These are phyloP conservation scores for Mortierella claussenii DNA, from an alignment of 192 early-diverging fungal species.

Conservation along the genomic window DNA sequence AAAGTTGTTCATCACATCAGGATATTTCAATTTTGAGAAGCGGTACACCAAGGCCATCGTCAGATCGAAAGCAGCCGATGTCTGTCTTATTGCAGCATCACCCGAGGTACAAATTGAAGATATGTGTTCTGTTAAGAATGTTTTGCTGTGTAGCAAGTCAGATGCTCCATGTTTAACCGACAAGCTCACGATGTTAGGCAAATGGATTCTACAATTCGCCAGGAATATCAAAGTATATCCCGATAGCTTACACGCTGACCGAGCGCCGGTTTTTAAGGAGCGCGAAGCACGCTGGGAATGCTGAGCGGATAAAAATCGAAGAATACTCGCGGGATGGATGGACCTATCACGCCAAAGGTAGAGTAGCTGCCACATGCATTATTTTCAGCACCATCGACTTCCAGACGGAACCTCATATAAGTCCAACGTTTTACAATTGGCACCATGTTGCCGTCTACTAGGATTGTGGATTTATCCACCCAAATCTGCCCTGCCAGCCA, in stretches of 20 bases:
- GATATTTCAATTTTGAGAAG: slow-evolving; percentile 93
- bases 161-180: not conserved
- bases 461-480: slow-evolving; percentile 82
- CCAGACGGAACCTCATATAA: not conserved
- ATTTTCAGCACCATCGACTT: not conserved
- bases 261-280: slow-evolving; percentile 75
- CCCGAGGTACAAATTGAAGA: slow-evolving; percentile 71
- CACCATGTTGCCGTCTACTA: no score
- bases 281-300: slow-evolving; percentile 53
- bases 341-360: slow-evolving; percentile 98
- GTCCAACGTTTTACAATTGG: no score
- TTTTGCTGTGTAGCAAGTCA: not conserved
- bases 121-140: not conserved
- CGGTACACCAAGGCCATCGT: slow-evolving; percentile 72
- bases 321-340: slow-evolving; percentile 86
- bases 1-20: slow-evolving; percentile 81
- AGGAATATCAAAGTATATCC: slow-evolving; percentile 89
- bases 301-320: slow-evolving; percentile 68
- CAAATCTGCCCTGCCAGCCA: slow-evolving; percentile 62
- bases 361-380: not conserved
- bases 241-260: slow-evolving; percentile 90
- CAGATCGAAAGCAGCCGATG: slow-evolving; percentile 62
- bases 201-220: slow-evolving; percentile 92
- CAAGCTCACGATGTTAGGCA: slow-evolving; percentile 61
- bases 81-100: slow-evolving; percentile 83